These are phyloP conservation scores for Lathyrus aphaca DNA, from an alignment of 306 rosid genomes.

Conservation along the genomic window DNA sequence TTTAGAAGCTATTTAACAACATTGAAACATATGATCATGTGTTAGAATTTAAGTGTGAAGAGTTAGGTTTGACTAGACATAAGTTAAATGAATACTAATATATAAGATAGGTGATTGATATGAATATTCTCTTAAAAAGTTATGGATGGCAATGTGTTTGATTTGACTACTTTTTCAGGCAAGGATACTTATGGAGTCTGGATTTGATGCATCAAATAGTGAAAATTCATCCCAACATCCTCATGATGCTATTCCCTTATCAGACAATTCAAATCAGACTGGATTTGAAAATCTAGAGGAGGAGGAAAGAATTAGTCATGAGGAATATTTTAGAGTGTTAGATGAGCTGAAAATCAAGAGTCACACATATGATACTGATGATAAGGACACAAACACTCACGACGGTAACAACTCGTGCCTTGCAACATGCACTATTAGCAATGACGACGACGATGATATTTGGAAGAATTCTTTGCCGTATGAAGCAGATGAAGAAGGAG, in stretches of 20 bases:
- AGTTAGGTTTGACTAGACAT: too few species aligned
- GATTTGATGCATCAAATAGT: constrained; percentile 43
- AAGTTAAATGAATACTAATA: too few species aligned
- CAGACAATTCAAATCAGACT: constrained; percentile 40
- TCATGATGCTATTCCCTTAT: constrained; percentile 41
- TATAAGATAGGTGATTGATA: too few species aligned
- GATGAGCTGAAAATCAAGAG: constrained; percentile 72
- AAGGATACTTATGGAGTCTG: constrained; percentile 71
- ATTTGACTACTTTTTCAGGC: constrained; percentile 60
- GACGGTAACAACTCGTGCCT: constrained; percentile 83
- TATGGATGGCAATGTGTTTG: background rate
- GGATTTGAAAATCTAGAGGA: constrained; percentile 40
- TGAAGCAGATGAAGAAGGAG: constrained; percentile 64
- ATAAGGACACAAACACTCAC: constrained; percentile 53
- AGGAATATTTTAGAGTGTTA: constrained; percentile 71
- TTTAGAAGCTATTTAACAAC: too few species aligned
- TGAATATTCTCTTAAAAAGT: too few species aligned
- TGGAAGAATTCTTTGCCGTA: constrained; percentile 59
- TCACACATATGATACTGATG: constrained; percentile 48
- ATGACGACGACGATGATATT: constrained; percentile 70
- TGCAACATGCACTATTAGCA: constrained; percentile 86
- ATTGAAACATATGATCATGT: too few species aligned
- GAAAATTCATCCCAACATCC: constrained; percentile 44
- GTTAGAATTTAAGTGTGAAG: too few species aligned
- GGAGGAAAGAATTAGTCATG: constrained; percentile 55